Evolutionary conservation across 176 grass and related monocot species (phyloP), one percentile per base, ranked within the genome.

Genomic region (Eragrostis curvula): DNA sequence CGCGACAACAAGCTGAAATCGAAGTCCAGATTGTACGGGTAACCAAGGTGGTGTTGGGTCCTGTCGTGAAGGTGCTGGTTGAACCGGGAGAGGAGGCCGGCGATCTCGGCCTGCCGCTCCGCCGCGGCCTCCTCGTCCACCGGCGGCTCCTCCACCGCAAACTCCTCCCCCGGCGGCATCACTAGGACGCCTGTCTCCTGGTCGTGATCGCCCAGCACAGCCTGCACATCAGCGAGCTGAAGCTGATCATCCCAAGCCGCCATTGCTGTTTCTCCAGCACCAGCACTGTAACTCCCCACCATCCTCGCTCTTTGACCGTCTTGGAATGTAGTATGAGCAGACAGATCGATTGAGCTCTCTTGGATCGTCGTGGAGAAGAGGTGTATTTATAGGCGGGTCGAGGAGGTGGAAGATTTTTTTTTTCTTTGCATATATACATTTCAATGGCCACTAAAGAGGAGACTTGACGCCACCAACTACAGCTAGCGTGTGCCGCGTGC

Each of bases 21-120:
- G 5, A 91, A 82, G 44, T 88, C 71, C 73, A 91, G 40, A 74
- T 85, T 91, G 65, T 68, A 88, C 1, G 85, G 85, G 10, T 91
- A 91, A 9, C 89, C 85, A 7, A 87, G 15, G 51, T 82, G 85
- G 55, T 77, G 71, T 7, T 23, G 61, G 5, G 85, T 82, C 71
- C 85, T 70, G 16, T 82, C 78, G 2, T 70, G 8, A 12, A 87
- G 85, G 28, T 79, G 67, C 11, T 28, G 66, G 10, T 62, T 25
- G 71, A 81, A 87, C 40, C 52, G 66, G 36, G 85, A 70, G 9
- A 87, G 79, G 21, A 87, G 71, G 43, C 71, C 57, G 18, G 51
- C 52, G 39, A 87, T 70, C 12, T 60, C 59, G 16, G 63, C 79
- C 44, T 77, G 78, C 18, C 79, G n/a, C 79, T 87, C 79, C 39